These are phyloP conservation scores for Lepidium aucheri DNA, from an alignment of 345 rosid species.

Conservation along the genomic window DNA sequence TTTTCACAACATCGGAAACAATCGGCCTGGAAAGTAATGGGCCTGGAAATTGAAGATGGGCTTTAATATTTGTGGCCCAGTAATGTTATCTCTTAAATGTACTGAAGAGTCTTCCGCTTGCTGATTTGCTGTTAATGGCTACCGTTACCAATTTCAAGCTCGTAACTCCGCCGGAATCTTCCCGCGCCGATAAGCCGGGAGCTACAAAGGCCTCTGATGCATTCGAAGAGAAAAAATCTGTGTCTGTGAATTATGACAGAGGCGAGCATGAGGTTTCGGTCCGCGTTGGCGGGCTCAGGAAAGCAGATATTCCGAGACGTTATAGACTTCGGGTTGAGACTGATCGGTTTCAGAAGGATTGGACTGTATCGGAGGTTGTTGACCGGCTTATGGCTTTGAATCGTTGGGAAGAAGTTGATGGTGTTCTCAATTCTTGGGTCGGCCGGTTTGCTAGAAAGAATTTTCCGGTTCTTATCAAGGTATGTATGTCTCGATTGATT, in stretches of 20 bases:
- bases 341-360: conserved; percentile 84
- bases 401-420: conserved; percentile 49
- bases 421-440: conserved; percentile 65
- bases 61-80: neutral
- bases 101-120: neutral
- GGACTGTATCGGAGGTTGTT: conserved; percentile 69
- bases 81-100: neutral
- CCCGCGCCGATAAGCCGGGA: conserved; percentile 1
- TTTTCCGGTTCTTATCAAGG: conserved; percentile 64
- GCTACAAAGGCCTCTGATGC: conserved; percentile 22
- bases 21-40: neutral
- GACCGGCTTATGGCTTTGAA: conserved; percentile 45
- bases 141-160: conserved; percentile 19
- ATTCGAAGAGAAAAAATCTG: conserved; percentile 46
- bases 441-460: conserved; percentile 85
- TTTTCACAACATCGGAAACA: neutral
- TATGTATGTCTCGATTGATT: conserved; percentile 6
- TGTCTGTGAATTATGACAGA: conserved; percentile 65
- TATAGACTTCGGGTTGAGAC: conserved; percentile 47
- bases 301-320: conserved; percentile 54
- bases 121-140: conserved; percentile 7
- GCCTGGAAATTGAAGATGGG: neutral
- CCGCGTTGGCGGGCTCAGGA: conserved; percentile 52
- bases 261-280: conserved; percentile 60
- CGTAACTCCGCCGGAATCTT: conserved; percentile 14